Base-by-base conservation (phyloP, 176 grass and related monocot species). In the Oryza brachyantha region DNA sequence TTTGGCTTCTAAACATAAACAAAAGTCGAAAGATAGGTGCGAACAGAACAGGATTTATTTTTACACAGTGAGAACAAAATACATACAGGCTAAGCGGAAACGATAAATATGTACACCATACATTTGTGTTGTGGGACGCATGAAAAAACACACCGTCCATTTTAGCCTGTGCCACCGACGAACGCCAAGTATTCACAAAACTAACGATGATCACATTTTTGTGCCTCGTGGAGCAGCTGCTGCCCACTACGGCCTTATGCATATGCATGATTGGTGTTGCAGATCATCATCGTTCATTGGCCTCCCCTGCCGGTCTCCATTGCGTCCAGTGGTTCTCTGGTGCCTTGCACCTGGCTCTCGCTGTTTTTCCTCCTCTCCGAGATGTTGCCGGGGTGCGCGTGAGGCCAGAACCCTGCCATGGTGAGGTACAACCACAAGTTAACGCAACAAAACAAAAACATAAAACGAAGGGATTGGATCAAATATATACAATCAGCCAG, bases 381-480 rank as follows among this genome's bases (percentile, higher is more conserved):
- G 55, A 88, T 2, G 40, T 64, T 57, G 64, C 55, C 84, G 14
- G 75, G 80, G 76, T 80, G 76, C 11, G 70, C 86, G 55, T 84
- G 81, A 41, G 86, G 86, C 86, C 81, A 84, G 5, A 70, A 70
- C 31, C 86, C 81, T 88, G 19, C 16, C 63, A 63, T 70, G 25
- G 13, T n/a, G n/a, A n/a, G n/a, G n/a, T n/a, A n/a, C n/a, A n/a
- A n/a, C n/a, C n/a, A n/a, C n/a, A n/a, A n/a, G n/a, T n/a, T n/a
- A n/a, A n/a, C n/a, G n/a, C n/a, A n/a, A n/a, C n/a, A n/a, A n/a
- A n/a, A n/a, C n/a, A n/a, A n/a, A n/a, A n/a, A n/a, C n/a, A n/a
- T n/a, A n/a, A n/a, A n/a, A n/a, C n/a, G n/a, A n/a, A n/a, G n/a
- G n/a, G n/a, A n/a, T n/a, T 45, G 5, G 10, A 8, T 40, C 37